Conservation (phyloP, 768 basidiomycete species). For the Thelephora ganbajun region DNA sequence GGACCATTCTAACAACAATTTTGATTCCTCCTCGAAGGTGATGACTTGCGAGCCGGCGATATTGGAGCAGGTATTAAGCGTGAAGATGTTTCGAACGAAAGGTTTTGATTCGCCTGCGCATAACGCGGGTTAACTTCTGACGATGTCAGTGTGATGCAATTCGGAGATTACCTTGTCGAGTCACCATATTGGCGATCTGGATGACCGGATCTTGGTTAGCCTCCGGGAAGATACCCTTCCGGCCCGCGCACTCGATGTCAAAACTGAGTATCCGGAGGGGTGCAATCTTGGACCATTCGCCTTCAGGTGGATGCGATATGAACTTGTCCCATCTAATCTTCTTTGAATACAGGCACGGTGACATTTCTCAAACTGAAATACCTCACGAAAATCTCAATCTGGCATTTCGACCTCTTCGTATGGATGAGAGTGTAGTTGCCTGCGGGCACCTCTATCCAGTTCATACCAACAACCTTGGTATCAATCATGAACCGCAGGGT, state of each 20-base stretch:
- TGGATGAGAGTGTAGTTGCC: conserved; percentile 63
- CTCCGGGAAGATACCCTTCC: conserved; percentile 96
- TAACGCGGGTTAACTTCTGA: background rate
- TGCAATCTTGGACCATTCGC: conserved; percentile 82
- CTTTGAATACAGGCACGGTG: background rate
- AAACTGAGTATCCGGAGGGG: conserved; percentile 92
- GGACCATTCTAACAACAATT: conserved; percentile 74
- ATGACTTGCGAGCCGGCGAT: conserved; percentile 98
- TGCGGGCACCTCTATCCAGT: conserved; percentile 90
- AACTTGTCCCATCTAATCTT: conserved; percentile 61
- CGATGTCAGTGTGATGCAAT: background rate
- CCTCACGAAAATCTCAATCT: conserved; percentile 76
- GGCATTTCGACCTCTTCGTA: conserved; percentile 58
- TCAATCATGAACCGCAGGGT: conserved; percentile 97
- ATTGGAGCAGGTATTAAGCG: conserved; percentile 84
- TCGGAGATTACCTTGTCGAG: conserved; percentile 22
- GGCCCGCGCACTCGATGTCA: conserved; percentile 97
- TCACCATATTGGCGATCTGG: conserved; percentile 99
- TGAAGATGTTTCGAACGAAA: conserved; percentile 94
- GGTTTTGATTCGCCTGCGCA: conserved; percentile 73
- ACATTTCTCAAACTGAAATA: conserved; percentile 13
- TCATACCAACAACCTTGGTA: conserved; percentile 94
- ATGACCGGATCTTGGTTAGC: conserved; percentile 85
- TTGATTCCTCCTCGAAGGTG: conserved; percentile 59
- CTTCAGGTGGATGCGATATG: conserved; percentile 85